A percentile compares a stretch with the other conserved stretches of the same genome.
These are phyloP conservation scores for Geotrichum phurueaensis DNA, from an alignment of 1,139 yeast genomes.

Conservation along the genomic window DNA sequence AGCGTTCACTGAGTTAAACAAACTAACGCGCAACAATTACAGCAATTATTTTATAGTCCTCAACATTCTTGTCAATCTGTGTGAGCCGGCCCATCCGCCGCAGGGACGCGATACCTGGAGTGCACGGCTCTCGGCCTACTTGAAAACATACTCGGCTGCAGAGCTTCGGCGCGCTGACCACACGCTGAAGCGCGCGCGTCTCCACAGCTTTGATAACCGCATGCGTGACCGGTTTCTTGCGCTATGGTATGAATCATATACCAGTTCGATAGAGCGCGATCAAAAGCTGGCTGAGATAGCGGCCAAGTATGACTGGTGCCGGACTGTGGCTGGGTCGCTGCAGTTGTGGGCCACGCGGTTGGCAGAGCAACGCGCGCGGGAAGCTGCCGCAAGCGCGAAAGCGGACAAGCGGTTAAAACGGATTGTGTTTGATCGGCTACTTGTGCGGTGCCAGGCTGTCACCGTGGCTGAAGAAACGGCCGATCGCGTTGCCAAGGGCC, in stretches of 20 bases:
- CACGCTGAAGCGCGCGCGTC: slow-evolving; percentile 9
- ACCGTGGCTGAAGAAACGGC: not conserved
- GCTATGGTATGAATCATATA: slow-evolving; percentile 16
- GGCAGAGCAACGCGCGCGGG: not conserved
- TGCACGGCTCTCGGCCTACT: slow-evolving; percentile 6
- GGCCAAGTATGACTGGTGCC: not conserved
- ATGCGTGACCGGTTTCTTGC: slow-evolving; percentile 15
- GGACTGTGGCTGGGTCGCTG: not conserved
- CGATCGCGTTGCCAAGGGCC: not conserved
- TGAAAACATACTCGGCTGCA: slow-evolving; percentile 6
- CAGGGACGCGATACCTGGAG: slow-evolving; percentile 9
- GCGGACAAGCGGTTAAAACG: not conserved
- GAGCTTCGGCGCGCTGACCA: slow-evolving; percentile 8
- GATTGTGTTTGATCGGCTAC: not conserved
- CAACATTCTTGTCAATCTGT: slow-evolving; percentile 13
- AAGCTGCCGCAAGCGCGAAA: not conserved
- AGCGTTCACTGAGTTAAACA: slow-evolving; percentile 23
- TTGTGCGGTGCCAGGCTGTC: not conserved
- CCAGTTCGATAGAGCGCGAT: slow-evolving; percentile 2
- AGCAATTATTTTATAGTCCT: slow-evolving; percentile 12
- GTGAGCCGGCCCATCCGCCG: not conserved
- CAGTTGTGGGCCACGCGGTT: not conserved
- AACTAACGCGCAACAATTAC: slow-evolving; percentile 15
- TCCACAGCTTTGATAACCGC: slow-evolving; percentile 13
- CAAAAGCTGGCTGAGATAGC: slow-evolving; percentile 7